These are phyloP conservation scores for Dichotomocladium elegans DNA, from an alignment of 371 early-diverging fungal genomes.

Conservation along the genomic window DNA sequence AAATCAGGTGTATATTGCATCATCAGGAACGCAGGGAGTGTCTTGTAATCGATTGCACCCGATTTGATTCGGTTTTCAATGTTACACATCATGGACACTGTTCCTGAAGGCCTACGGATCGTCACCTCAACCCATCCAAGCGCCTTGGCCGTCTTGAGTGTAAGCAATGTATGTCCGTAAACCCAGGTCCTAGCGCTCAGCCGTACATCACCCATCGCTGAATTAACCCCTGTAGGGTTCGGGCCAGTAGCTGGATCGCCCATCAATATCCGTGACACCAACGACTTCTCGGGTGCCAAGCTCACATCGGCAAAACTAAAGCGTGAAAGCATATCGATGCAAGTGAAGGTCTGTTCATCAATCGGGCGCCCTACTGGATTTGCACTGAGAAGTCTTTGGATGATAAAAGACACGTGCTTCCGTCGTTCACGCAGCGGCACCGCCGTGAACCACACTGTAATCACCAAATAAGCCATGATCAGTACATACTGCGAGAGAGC, in stretches of 20 bases:
- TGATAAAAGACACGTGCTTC: slow-evolving; percentile 80
- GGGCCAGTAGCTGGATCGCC: slow-evolving; percentile 15
- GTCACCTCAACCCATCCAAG: slow-evolving; percentile 78
- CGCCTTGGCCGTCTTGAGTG: slow-evolving; percentile 62
- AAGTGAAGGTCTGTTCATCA: slow-evolving; percentile 83
- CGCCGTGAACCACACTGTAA: slow-evolving; percentile 83
- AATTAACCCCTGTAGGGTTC: not conserved
- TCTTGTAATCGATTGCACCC: slow-evolving; percentile 51
- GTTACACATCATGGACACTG: slow-evolving; percentile 67
- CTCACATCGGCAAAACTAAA: slow-evolving; percentile 76
- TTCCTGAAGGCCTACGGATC: slow-evolving; percentile 82
- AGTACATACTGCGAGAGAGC: slow-evolving; percentile 77
- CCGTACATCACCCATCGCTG: slow-evolving; percentile 5
- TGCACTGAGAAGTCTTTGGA: slow-evolving; percentile 63
- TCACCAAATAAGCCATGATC: slow-evolving; percentile 88
- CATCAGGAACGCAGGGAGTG: slow-evolving; percentile 59
- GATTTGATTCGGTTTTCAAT: slow-evolving; percentile 68
- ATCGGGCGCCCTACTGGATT: slow-evolving; percentile 43
- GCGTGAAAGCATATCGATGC: slow-evolving; percentile 90
- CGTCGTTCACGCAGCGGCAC: slow-evolving; percentile 70
- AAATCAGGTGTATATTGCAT: slow-evolving; percentile 54
- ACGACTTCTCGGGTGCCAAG: slow-evolving; percentile 52
- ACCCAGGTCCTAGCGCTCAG: slow-evolving; percentile 69
- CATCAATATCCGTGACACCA: slow-evolving; percentile 40
- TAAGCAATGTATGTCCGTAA: slow-evolving; percentile 80